These are phyloP conservation scores for Tardiomyces blankii DNA, from an alignment of 1,139 yeast species.

Conservation along the genomic window DNA sequence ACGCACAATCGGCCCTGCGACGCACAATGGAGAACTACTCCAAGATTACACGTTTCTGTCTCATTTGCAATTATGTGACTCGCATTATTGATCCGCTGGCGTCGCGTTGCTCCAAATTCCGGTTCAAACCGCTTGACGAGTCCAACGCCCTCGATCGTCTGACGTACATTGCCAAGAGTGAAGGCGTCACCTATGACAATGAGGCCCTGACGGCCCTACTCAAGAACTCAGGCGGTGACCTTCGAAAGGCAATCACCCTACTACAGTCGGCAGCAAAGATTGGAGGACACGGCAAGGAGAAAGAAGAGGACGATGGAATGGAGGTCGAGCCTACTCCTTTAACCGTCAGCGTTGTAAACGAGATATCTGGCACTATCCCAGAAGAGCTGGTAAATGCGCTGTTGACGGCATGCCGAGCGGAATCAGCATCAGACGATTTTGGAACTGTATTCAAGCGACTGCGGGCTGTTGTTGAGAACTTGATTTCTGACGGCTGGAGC, in stretches of 20 bases:
- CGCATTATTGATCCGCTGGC: conserved; percentile 94
- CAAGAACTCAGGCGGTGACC: conserved; percentile 70
- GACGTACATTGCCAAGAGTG: conserved; percentile 43
- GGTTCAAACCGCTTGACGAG: conserved; percentile 72
- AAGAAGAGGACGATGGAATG: conserved; percentile 12
- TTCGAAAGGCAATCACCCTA: conserved; percentile 85
- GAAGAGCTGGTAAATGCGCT: conserved; percentile 38
- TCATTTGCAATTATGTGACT: conserved; percentile 92
- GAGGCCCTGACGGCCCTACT: conserved; percentile 53
- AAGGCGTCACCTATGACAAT: conserved; percentile 35
- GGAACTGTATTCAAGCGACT: conserved; percentile 22
- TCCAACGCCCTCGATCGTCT: conserved; percentile 60
- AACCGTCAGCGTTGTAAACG: conserved; percentile 28
- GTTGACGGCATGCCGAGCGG: conserved; percentile 26
- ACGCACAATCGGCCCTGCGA: conserved; percentile 91
- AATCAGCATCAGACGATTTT: conserved; percentile 4
- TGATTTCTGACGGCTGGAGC: conserved; percentile 75
- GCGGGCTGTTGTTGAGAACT: conserved; percentile 38
- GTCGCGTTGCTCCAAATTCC: conserved; percentile 88
- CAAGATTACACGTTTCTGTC: conserved; percentile 80
- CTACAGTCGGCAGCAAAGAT: conserved; percentile 79
- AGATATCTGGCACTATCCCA: conserved; percentile 82
- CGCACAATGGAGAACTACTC: conserved; percentile 96
- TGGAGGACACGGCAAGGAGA: conserved; percentile 17
- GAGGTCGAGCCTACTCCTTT: conserved; percentile 26